Conservation (phyloP, 805 yeast genomes). For the Metschnikowia gelsemii region DNA sequence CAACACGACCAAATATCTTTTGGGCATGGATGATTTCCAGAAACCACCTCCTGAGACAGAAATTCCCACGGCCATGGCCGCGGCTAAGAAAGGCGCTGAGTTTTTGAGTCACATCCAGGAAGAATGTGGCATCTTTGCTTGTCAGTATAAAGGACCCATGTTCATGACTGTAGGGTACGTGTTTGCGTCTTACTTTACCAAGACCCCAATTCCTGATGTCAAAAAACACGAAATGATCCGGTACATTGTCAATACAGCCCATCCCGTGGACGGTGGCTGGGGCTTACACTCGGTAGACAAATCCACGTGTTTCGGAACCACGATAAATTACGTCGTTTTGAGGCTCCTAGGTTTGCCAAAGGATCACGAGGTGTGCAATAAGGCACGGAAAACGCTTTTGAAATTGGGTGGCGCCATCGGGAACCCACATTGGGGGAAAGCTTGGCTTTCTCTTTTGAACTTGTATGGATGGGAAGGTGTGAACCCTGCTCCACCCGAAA, state of each 20-base stretch:
- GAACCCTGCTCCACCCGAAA: constrained; percentile 96
- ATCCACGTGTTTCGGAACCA: constrained; percentile 93
- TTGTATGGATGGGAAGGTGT: constrained; percentile 95
- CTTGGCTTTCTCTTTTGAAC: constrained; percentile 79
- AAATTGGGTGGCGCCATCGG: constrained; percentile 86
- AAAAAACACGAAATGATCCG: constrained; percentile 70
- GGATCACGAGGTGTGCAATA: constrained; percentile 72
- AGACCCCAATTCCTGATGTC: constrained; percentile 64
- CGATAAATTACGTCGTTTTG: constrained; percentile 78
- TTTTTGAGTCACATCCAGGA: constrained; percentile 69
- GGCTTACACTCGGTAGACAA: constrained; percentile 92
- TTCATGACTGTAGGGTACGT: constrained; percentile 91
- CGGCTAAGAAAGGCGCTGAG: constrained; percentile 72
- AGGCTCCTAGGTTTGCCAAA: constrained; percentile 74
- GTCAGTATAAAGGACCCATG: constrained; percentile 97
- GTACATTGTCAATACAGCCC: constrained; percentile 86
- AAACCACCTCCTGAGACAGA: constrained; percentile 39
- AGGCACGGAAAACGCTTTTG: constrained; percentile 69
- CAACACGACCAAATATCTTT: constrained; percentile 53
- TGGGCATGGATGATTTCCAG: constrained; percentile 41
- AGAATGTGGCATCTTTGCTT: constrained; percentile 80
- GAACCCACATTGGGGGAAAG: constrained; percentile 97
- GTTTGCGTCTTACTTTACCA: constrained; percentile 67
- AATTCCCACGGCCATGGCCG: constrained; percentile 49
- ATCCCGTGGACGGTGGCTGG: constrained; percentile 99